Evolutionary conservation across 83 land plant species (phyloP).

Genomic region (Picea abies): DNA sequence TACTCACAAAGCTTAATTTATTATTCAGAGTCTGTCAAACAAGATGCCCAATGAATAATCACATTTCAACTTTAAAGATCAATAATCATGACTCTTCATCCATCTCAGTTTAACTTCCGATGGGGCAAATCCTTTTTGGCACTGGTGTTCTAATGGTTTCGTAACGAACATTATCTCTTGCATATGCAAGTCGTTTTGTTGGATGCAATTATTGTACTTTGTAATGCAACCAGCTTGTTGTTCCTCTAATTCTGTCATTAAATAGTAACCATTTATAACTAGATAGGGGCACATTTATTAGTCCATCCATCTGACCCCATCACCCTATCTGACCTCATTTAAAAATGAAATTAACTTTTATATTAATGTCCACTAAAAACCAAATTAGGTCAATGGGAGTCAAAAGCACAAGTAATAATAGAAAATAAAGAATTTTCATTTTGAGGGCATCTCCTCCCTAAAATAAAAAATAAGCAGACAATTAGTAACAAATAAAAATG

Average conservation of each 20-base stretch:
- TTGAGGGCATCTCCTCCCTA: no score
- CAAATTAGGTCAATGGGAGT: no score
- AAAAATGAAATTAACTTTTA: no score
- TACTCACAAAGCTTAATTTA: not conserved
- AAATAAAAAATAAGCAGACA: no score
- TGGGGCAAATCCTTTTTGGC: not conserved
- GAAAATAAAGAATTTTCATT: no score
- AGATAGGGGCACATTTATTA: no score
- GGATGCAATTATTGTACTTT: not conserved
- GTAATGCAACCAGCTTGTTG: not conserved
- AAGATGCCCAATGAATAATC: not conserved
- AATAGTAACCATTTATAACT: not conserved
- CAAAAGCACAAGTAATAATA: no score
- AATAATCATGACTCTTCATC: not conserved
- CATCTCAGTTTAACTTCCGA: not conserved
- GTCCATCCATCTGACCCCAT: no score
- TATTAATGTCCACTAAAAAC: no score
- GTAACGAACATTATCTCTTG: not conserved
- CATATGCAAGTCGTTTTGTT: constrained; percentile 1
- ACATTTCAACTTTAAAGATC: not conserved
- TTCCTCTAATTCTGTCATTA: not conserved
- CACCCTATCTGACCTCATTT: no score
- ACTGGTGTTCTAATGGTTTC: not conserved
- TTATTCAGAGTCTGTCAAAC: not conserved
- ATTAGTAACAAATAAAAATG: no score